A percentile compares a stretch with the other conserved stretches of the same genome.
Evolutionary conservation across 345 rosid genomes (phyloP).

Genomic region (Linum tenue): DNA sequence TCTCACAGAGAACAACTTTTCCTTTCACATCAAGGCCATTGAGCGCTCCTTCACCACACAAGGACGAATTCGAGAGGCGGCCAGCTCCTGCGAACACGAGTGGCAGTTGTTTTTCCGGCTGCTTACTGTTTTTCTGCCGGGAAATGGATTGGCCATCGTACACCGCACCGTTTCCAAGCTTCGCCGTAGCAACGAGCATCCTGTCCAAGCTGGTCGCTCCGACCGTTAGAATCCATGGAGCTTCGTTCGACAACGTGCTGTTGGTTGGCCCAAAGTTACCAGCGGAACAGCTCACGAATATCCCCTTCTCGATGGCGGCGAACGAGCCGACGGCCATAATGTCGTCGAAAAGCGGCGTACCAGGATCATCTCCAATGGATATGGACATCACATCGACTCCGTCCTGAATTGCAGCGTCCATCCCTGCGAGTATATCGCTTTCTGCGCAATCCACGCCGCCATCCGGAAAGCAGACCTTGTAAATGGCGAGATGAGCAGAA

Average conservation of each 20-base stretch:
- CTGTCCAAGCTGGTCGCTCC: constrained; percentile 6
- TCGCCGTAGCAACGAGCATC: background rate
- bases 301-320: background rate
- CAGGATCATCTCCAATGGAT: background rate
- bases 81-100: background rate
- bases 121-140: background rate
- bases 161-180: background rate
- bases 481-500: background rate
- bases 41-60: background rate
- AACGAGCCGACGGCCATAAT: constrained; percentile 1
- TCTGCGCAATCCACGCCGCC: background rate
- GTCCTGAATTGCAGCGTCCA: constrained; percentile 4
- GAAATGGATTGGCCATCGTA: background rate
- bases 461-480: background rate
- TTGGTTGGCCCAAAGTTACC: constrained; percentile 2
- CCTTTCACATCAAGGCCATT: background rate
- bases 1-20: background rate
- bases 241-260: background rate
- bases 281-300: constrained; percentile 2
- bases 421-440: constrained; percentile 4
- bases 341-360: background rate
- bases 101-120: background rate
- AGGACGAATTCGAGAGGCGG: background rate
- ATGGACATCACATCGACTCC: constrained; percentile 3
- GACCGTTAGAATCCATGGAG: constrained; percentile 5